Percentiles rank a stretch among this genome's conserved stretches.
Conservation (phyloP, 495 filamentous ascomycete species). For the Neurospora sp. region DNA sequence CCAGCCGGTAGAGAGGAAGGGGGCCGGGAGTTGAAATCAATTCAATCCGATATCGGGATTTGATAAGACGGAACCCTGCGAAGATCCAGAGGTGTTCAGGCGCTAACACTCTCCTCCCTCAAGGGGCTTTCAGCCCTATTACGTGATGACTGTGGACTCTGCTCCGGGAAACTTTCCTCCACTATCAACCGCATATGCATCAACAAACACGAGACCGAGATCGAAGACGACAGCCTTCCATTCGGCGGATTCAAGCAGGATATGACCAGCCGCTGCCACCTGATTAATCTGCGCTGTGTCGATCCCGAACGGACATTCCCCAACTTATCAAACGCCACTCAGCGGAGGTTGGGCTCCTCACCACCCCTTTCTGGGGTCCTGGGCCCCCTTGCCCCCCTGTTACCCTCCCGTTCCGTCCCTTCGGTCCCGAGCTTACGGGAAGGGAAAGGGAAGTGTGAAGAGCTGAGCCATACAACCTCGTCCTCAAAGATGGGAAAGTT, state of each 20-base stretch:
- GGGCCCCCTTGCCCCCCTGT: neutral
- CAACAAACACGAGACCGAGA: neutral
- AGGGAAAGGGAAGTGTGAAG: neutral
- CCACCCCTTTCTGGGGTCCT: neutral
- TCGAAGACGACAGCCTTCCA: neutral
- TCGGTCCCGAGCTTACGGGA: neutral
- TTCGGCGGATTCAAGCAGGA: neutral
- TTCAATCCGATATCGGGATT: neutral
- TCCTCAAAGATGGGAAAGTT: neutral
- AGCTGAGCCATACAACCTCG: neutral
- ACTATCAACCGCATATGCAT: neutral
- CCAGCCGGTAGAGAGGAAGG: neutral
- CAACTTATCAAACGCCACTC: conserved; percentile 1
- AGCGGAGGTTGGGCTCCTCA: neutral
- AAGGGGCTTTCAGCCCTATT: neutral
- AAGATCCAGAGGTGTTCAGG: neutral
- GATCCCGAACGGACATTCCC: conserved; percentile 16
- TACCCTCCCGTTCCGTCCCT: neutral
- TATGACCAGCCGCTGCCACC: neutral
- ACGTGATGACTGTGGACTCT: neutral
- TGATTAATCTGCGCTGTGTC: neutral
- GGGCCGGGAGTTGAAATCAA: neutral
- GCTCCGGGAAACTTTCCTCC: neutral
- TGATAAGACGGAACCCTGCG: neutral
- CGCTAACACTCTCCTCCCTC: neutral